Evolutionary conservation across 768 basidiomycete species (phyloP).

Genomic region (Termitomyces sp.): DNA sequence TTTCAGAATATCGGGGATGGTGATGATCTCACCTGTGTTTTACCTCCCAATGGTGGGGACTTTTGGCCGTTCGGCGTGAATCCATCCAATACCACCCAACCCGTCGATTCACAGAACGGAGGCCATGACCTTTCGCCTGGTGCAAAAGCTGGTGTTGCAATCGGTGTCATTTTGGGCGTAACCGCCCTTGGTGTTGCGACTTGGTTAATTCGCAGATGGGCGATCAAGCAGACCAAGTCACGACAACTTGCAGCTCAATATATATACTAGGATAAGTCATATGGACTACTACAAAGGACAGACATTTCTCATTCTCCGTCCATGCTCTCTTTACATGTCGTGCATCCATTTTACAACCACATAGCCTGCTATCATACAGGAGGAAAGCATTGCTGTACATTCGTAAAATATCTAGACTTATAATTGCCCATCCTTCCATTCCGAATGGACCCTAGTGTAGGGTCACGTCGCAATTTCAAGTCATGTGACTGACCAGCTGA

Average conservation of each 20-base stretch:
- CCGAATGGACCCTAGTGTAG: no score
- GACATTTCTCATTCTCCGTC: neutral
- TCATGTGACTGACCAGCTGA: slow-evolving; percentile 11
- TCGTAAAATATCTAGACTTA: no score
- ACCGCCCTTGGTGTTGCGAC: slow-evolving; percentile 30
- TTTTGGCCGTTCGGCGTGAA: slow-evolving; percentile 68
- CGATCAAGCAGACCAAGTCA: slow-evolving; percentile 25
- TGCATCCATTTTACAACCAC: neutral
- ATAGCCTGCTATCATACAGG: neutral
- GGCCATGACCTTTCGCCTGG: slow-evolving; percentile 1
- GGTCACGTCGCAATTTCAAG: neutral
- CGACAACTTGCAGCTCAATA: slow-evolving; percentile 16
- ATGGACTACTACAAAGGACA: neutral
- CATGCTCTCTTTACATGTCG: neutral
- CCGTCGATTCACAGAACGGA: slow-evolving; percentile 8
- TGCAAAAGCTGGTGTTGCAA: slow-evolving; percentile 25
- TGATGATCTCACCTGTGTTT: slow-evolving; percentile 57
- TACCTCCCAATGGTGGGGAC: slow-evolving; percentile 61
- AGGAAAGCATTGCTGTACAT: neutral
- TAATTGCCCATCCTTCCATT: no score
- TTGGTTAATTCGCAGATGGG: slow-evolving; percentile 47
- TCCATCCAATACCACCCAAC: slow-evolving; percentile 24
- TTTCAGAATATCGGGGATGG: slow-evolving; percentile 50
- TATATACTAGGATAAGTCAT: slow-evolving; percentile 9
- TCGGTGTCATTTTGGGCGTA: slow-evolving; percentile 47